Base-by-base conservation (phyloP, 1,139 yeast species). In the Debaryomyces robertsiae region DNA sequence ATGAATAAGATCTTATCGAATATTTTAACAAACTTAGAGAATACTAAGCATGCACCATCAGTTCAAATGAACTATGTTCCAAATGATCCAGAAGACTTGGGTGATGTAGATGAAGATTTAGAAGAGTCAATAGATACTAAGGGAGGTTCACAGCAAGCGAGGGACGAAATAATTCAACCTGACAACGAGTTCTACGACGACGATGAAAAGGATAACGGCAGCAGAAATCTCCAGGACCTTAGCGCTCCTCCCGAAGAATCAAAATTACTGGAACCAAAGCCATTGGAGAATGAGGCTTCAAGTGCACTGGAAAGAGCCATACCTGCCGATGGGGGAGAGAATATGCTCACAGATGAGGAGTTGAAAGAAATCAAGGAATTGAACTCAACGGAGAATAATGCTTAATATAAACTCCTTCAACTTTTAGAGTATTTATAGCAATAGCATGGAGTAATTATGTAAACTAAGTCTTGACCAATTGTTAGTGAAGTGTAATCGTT, bases 1-100 rank as follows among this genome's bases (percentile, higher is more conserved):
- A 73, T 93, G 54, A 89, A 89, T 63, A 87, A 89, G 63, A 84
- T 93, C 37, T 69, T 90, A 57, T 78, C 87, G 10, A 87, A 84
- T 54, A 87, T 93, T 43, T 75, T 85, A 41, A 70, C 80, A 44
- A 91, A 88, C 64, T 73, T 93, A 56, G 95, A 89, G 53, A 79
- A 87, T 55, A 89, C 98, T 15, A 84, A 88, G 62, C 90, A 85
- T 65, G 96, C 98, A 0, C 98, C 98, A 13, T 85, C 95, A 44
- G 98, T 93, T 25, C 98, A 93, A 65, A 81, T 90, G 82, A 85
- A 87, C 54, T 79, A 83, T 42, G 95, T 89, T 28, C 98, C 98
- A 5, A 75, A 81, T 40, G 98, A 93, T 62, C 76, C 82, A 10
- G 95, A 87, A 54, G 94, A 88, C 53, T 67, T 75, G 48, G 95